phyloP scores from a whole-genome alignment of 768 basidiomycete genomes.

The Galerina marginata region DNA sequence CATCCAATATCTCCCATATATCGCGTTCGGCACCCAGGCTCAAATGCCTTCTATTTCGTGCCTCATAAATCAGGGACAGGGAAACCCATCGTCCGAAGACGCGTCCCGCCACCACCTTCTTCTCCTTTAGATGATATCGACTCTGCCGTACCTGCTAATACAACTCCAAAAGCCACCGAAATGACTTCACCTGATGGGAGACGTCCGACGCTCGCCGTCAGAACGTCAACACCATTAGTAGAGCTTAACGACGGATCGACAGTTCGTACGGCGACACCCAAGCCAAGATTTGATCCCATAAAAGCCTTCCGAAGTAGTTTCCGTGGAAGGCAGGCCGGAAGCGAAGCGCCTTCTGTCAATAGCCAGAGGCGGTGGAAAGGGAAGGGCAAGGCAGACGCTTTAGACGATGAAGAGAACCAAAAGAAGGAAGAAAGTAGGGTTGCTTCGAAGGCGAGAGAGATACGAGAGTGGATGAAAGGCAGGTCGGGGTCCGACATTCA shows the following conservation, averaged over 20 bases:
- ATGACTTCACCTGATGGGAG: conserved; percentile 6
- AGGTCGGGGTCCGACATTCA: conserved; percentile 26
- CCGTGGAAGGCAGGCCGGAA: conserved; percentile 11
- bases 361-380: conserved; percentile 16
- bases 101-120: conserved; percentile 44
- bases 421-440: conserved; percentile 15
- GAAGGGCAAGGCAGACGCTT: conserved; percentile 15
- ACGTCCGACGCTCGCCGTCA: conserved; percentile 19
- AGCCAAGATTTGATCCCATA: conserved; percentile 21
- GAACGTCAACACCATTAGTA: conserved; percentile 17
- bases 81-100: conserved; percentile 42
- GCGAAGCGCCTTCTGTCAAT: background rate
- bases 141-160: conserved; percentile 32
- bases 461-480: conserved; percentile 28
- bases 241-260: conserved; percentile 11
- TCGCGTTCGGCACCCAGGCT: conserved; percentile 29
- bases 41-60: conserved; percentile 44
- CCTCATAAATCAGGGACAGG: conserved; percentile 42
- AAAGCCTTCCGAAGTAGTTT: conserved; percentile 24
- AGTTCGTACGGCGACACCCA: conserved; percentile 8
- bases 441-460: conserved; percentile 21
- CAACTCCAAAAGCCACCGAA: conserved; percentile 14
- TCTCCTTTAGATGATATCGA: conserved; percentile 44
- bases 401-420: conserved; percentile 1
- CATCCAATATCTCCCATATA: background rate